Evolutionary conservation across 2,329 filamentous ascomycete species (phyloP).

Genomic region (Penicillium janthinellum): DNA sequence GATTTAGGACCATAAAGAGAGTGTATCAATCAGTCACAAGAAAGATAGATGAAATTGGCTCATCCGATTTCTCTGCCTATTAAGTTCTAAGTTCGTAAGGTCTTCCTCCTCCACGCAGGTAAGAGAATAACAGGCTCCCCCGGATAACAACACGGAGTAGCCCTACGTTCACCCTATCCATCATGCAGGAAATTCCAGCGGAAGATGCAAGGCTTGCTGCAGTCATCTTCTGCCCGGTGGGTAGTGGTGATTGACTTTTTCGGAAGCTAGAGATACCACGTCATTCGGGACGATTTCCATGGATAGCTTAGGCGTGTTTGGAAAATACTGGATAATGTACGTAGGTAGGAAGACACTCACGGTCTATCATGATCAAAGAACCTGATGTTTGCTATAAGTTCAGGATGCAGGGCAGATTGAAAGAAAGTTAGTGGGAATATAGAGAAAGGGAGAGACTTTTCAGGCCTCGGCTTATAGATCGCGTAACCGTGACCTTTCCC

Average conservation of each 20-base stretch:
- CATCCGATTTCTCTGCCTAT: background rate
- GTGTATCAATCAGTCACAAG: background rate
- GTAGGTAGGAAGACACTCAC: background rate
- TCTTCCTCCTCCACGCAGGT: background rate
- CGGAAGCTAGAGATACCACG: background rate
- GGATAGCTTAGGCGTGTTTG: background rate
- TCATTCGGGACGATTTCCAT: background rate
- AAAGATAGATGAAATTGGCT: background rate
- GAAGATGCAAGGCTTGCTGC: background rate
- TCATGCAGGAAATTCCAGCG: conserved; percentile 1
- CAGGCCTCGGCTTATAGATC: too few relatives aligned
- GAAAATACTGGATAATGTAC: background rate
- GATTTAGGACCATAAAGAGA: background rate
- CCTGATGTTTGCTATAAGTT: background rate
- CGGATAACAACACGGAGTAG: background rate
- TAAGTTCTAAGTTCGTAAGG: too few relatives aligned
- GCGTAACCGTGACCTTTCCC: too few relatives aligned
- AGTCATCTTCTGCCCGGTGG: background rate
- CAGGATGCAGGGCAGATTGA: background rate
- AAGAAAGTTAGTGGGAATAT: background rate
- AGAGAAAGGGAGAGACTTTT: too few relatives aligned
- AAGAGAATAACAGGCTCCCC: background rate
- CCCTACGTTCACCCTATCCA: background rate
- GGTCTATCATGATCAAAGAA: background rate
- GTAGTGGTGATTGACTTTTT: background rate